Evolutionary conservation across 495 filamentous ascomycete species (phyloP), one percentile per base, ranked within the genome.

Genomic region (Neurospora sp.): DNA sequence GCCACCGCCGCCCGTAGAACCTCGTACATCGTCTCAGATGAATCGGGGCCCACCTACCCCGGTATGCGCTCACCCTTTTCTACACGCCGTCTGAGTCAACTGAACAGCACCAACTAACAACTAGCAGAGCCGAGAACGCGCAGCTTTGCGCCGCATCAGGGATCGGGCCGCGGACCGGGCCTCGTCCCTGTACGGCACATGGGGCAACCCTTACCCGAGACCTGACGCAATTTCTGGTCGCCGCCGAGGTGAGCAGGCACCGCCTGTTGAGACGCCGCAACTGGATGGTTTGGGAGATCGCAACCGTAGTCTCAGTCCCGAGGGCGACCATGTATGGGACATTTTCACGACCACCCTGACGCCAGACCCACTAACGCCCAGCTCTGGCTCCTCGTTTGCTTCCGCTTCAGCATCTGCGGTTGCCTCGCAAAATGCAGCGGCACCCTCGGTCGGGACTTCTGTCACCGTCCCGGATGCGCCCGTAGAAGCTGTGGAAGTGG

Each of bases 211-310:
- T 14, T 59, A 42, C 4, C 72, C 39, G 16, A 35, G 71, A 14
- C 35, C 71, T 35, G 71, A 66, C 3, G 23, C 41, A 39, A 44
- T 42, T 9, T 20, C 46, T 5, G 42, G 70, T 40, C 48, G 42
- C 48, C 73, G 46, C 18, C 54, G 31, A 66, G 54, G 54, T 66
- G 70, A 72, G 18, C 38, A 20, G 39, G 16, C 37, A 12, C 44
- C 38, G 20, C 38, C 71, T 8, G 12, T 72, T 20, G 76, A 71
- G 44, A n/a, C 69, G 35, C 41, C 74, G 4, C 71, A 69, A 35
- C 11, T 91, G 6, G 91, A 95, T 83, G 94, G 94, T 16, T 86
- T 97, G 39, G 94, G 93, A 18, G 93, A 97, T 80, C 90, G 93
- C 46, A 89, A 93, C 72, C 88, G 93, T 54, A 96, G 93, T 77